Base-by-base conservation (phyloP, 2,329 filamentous ascomycete species). In the Ophioceras dolichostomum region DNA sequence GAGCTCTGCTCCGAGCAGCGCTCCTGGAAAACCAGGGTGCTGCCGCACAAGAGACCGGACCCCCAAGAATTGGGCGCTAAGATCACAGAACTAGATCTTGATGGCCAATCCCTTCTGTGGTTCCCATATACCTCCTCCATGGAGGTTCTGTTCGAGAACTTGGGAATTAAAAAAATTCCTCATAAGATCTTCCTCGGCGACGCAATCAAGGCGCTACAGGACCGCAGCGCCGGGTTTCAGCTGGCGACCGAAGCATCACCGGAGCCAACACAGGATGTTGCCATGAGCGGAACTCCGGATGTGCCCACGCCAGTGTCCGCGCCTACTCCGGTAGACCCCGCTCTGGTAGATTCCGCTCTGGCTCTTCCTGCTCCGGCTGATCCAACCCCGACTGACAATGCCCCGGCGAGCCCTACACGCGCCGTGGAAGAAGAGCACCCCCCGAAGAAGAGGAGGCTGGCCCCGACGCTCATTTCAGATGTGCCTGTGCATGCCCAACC, bases 51-150 rank as follows among this genome's bases (percentile, higher is more conserved):
- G 39, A 58, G 76, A 7, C 73, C 76, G 4, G 64, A 82, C 36
- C 57, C 67, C 0, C 48, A 49, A 0, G 35, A 52, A 0, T 63
- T 93, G 3, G 70, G 76, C 40, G 50, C 52, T 16, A 60, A 60
- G 4, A 56, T 93, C 5, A 60, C 67, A 6, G 67, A 78, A 1
- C 68, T 84, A 38, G 66, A 77, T 7, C 62, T 89, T 5, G 73
- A 78, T 38, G 84, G 84, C 2, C 64, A 73, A 32, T 65, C 69
- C 0, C 62, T 88, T 0, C 60, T 89, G 1, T 73, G 68, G 0
- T 68, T 59, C 18, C 62, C 68, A 24, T 62, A 79, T 10, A 56
- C 70, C 2, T 40, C 27, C 2, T 58, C 61, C 1, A 56, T 76
- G 12, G 55, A 62, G 10, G 65, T 76, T 24, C 53, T 76, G 12